phyloP scores from a whole-genome alignment of 257 asterid species.

The Gentiana straminea region DNA sequence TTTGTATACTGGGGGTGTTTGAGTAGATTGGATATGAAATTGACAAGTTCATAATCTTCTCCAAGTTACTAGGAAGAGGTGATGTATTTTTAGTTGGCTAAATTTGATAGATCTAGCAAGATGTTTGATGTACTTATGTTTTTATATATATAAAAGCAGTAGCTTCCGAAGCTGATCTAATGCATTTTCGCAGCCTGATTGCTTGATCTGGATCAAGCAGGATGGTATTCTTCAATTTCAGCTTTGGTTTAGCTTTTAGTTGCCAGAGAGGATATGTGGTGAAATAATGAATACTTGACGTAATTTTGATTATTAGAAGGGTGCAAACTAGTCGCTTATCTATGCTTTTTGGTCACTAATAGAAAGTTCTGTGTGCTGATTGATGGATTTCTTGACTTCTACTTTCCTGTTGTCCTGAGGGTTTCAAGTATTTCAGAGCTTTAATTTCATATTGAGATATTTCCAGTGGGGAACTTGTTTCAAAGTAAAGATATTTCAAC shows the following conservation, averaged over 20 bases:
- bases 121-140: not conserved
- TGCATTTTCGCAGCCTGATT: not conserved
- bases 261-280: not conserved
- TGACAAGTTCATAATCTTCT: too few species aligned
- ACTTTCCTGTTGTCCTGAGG: not conserved
- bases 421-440: not conserved
- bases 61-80: not conserved
- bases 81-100: not conserved
- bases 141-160: not conserved
- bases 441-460: not conserved
- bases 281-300: not conserved
- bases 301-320: not conserved
- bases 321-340: not conserved
- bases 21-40: too few species aligned
- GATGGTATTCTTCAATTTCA: not conserved
- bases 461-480: too few species aligned
- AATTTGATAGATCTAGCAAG: not conserved
- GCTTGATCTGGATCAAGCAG: constrained; percentile 1
- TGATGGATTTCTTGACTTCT: not conserved
- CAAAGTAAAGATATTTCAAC: too few species aligned
- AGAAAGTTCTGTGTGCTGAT: not conserved
- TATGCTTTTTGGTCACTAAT: not conserved
- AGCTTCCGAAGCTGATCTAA: too few species aligned
- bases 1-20: too few species aligned
- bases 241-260: not conserved